Evolutionary conservation across 441 rosid genomes (phyloP).

Genomic region (Isatis lusitanica): DNA sequence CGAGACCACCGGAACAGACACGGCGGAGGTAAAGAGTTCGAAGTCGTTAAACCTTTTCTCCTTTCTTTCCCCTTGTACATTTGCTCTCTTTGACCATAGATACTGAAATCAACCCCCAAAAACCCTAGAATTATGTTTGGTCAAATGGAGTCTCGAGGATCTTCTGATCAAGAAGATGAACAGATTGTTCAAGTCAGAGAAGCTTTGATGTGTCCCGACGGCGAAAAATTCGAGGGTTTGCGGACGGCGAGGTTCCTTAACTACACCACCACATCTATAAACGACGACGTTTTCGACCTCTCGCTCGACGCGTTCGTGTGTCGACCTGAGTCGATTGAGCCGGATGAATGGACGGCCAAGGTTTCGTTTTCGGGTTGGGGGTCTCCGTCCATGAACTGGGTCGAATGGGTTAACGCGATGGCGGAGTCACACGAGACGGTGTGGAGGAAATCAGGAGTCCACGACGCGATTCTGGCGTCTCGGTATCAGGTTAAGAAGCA

Average conservation of each 20-base stretch:
- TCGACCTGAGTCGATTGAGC: background rate
- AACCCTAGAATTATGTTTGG: slow-evolving; percentile 3
- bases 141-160: slow-evolving; percentile 33
- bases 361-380: slow-evolving; percentile 32
- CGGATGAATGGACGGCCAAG: slow-evolving; percentile 6
- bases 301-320: slow-evolving; percentile 23
- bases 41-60: background rate
- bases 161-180: slow-evolving; percentile 29
- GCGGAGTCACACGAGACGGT: slow-evolving; percentile 12
- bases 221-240: slow-evolving; percentile 7
- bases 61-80: background rate
- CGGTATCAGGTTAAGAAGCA: slow-evolving; percentile 33
- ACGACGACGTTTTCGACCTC: slow-evolving; percentile 34
- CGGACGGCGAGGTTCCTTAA: slow-evolving; percentile 37
- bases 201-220: slow-evolving; percentile 33
- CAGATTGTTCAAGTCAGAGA: slow-evolving; percentile 35
- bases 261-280: slow-evolving; percentile 30
- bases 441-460: slow-evolving; percentile 44
- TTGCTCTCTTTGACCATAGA: background rate
- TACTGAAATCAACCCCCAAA: slow-evolving; percentile 4
- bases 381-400: slow-evolving; percentile 36
- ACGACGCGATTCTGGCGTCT: slow-evolving; percentile 42
- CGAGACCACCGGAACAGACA: background rate
- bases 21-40: background rate
- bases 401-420: slow-evolving; percentile 36